These are phyloP conservation scores for Metschnikowia lunata DNA, from an alignment of 805 yeast genomes.

Conservation along the genomic window DNA sequence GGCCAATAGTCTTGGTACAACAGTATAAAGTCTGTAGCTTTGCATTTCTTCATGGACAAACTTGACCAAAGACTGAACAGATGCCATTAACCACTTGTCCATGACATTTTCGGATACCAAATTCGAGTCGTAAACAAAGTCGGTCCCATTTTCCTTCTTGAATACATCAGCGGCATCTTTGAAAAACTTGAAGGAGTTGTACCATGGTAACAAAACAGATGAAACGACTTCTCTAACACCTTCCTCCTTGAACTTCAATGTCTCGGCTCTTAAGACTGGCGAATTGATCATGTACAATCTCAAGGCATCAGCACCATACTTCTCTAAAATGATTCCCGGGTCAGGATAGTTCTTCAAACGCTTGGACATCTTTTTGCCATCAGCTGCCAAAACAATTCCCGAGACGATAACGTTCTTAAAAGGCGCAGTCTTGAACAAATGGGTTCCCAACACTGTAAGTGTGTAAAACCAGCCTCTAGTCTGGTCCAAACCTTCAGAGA, in stretches of 20 bases:
- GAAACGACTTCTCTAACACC: conserved; percentile 98
- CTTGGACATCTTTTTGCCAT: conserved; percentile 99
- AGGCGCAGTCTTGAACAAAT: conserved; percentile 87
- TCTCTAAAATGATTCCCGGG: conserved; percentile 74
- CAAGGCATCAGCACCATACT: conserved; percentile 97
- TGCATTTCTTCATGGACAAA: conserved; percentile 88
- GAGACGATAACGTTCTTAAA: conserved; percentile 92
- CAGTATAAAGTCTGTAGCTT: conserved; percentile 88
- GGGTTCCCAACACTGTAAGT: conserved; percentile 91
- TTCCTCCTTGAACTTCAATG: conserved; percentile 94
- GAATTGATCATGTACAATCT: conserved; percentile 95
- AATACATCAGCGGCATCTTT: conserved; percentile 88
- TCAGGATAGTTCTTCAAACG: conserved; percentile 97
- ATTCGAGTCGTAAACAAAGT: conserved; percentile 66
- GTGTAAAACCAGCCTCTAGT: conserved; percentile 99
- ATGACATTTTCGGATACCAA: conserved; percentile 77
- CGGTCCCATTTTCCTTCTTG: conserved; percentile 67
- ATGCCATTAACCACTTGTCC: conserved; percentile 97
- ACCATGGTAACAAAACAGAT: conserved; percentile 96
- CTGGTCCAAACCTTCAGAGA: conserved; percentile 98
- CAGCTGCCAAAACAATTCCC: conserved; percentile 95
- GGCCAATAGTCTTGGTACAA: conserved; percentile 84
- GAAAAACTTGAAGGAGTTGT: conserved; percentile 94
- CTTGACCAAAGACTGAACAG: conserved; percentile 86
- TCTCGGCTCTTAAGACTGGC: conserved; percentile 94